Percentiles rank a stretch among this genome's conserved stretches.
Evolutionary conservation across 78 protist species (phyloP).

Genomic region (Protostelium mycophagum): DNA sequence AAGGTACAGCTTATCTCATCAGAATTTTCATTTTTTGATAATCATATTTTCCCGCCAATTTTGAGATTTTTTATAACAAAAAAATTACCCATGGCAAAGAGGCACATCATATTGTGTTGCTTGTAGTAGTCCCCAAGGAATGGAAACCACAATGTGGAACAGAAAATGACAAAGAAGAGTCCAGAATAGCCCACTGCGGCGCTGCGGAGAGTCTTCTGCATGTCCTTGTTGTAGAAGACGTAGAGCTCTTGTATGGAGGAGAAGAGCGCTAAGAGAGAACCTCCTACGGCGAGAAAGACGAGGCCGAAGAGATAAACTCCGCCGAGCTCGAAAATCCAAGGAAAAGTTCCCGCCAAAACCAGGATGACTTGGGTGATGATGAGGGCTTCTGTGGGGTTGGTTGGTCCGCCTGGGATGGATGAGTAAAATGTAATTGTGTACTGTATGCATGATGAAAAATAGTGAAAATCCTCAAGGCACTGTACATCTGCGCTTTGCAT

Average conservation of each 20-base stretch:
- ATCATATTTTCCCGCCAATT: no score
- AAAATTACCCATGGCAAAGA: not conserved
- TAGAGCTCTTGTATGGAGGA: not conserved
- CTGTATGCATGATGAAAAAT: not conserved
- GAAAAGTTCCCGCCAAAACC: not conserved
- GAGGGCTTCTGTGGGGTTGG: not conserved
- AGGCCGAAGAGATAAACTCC: not conserved
- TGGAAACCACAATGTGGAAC: not conserved
- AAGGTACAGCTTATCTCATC: not conserved
- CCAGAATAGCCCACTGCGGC: not conserved
- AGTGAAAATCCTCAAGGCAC: not conserved
- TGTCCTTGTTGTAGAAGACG: not conserved
- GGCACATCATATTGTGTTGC: not conserved
- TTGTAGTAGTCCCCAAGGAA: not conserved
- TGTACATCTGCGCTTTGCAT: no score
- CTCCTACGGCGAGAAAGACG: not conserved
- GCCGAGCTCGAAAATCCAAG: not conserved
- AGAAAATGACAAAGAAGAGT: not conserved
- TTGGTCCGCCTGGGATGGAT: not conserved
- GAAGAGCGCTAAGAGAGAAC: not conserved
- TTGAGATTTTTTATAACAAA: not conserved
- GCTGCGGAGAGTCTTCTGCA: not conserved
- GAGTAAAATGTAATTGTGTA: not conserved
- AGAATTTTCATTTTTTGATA: no score
- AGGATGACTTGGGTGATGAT: not conserved